Base-by-base conservation (phyloP, 2,329 filamentous ascomycete species). In the Arthrobotrys sinensis region DNA sequence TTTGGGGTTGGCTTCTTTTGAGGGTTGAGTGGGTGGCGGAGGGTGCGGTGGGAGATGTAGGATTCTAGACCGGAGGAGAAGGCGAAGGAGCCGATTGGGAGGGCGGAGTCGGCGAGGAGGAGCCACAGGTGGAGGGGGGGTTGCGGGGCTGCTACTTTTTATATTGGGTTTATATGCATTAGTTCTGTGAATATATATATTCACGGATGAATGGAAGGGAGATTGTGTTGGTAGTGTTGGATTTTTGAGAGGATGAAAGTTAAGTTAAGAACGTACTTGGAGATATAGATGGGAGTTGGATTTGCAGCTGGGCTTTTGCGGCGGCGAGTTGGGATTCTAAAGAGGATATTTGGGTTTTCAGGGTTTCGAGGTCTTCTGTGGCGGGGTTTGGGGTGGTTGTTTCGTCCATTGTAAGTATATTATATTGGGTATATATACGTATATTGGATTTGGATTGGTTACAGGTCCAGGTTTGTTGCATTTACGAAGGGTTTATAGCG, bases 51-150 rank as follows among this genome's bases (percentile, higher is more conserved):
- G 2, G 91, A 91, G 16, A 94, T 89, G 84, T 91, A 95, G 46
- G 92, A 95, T 85, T 96, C 93, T 14, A 96, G 88, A 2, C 92
- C 92, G 81, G 90, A 92, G 86, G 90, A 93, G 86, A 95, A 96
- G 82, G 93, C 93, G 85, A 96, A 96, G n/a, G 92, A 93, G 72
- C 93, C 93, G 0, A 96, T 87, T 0, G 93, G 93, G 1, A 96
- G 89, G 12, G 92, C 92, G 0, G 93, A 94, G 86, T 96, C 93
- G 57, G 93, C 90, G 60, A 95, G 90, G 2, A 96, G 87, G 36
- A 95, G 89, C 43, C 94, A 88, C 80, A 91, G 91, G 84, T 95
- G 93, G 32, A 69, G 82, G 80, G 21, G 52, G 8, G 52, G 38
- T 32, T 38, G 28, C 8, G 62, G 50, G 16, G 69, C 12, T 38